Base-by-base conservation (phyloP, 306 rosid species). In the Fragaria nilgerrensis region DNA sequence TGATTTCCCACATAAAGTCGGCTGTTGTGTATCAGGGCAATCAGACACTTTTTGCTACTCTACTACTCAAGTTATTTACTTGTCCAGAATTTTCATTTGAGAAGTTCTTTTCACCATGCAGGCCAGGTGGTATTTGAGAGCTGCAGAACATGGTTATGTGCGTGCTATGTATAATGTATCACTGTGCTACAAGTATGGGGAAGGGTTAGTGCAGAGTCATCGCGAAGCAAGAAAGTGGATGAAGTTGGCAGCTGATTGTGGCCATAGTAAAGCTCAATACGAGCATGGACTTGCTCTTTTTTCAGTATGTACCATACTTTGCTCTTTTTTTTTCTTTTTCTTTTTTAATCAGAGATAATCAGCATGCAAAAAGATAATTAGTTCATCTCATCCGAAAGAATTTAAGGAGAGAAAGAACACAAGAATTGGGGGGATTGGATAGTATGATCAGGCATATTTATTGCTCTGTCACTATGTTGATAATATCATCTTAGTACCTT, bases 81-180 rank as follows among this genome's bases (percentile, higher is more conserved):
- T 73, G 25, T 73, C 58, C 15, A 23, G 68, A 41, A 37, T 27
- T 22, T 34, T 15, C 3, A 39, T n/a, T 61, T 82, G 41, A 81
- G 73, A 49, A 70, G 58, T 66, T 81, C 1, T 58, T 43, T 27
- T 65, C 74, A 39, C 48, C 81, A 59, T 75, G 74, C 90, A 94
- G 98, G 95, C 90, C 70, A 86, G 83, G 77, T 94, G 97, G 98
- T 92, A 92, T 83, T 71, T 82, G 78, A 90, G 87, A 83, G 98
- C 98, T 53, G 98, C 98, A 8, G 93, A 88, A 84, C 90, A 90
- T 17, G 97, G 98, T 34, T 90, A 90, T 79, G 81, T 78, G 55
- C 96, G 96, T 55, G 97, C 98, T 36, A 92, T 94, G 98, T 94
- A 92, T 83, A 92, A 94, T 66, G 69, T 85, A 23, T 87, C 97